These are phyloP conservation scores for Microthlaspi erraticum DNA, from an alignment of 345 rosid species.

Conservation along the genomic window DNA sequence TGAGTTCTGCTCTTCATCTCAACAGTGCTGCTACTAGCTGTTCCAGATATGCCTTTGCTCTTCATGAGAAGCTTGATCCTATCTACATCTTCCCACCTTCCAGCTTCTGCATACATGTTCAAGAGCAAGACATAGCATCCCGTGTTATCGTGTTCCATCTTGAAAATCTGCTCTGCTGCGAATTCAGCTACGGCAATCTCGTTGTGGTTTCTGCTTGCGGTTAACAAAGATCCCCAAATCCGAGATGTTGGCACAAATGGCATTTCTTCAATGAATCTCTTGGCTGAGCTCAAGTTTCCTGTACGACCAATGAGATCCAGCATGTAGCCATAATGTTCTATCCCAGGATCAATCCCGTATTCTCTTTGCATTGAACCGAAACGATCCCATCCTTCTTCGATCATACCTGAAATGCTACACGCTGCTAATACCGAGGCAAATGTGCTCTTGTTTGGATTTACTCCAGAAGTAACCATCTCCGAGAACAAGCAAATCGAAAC, in stretches of 20 bases:
- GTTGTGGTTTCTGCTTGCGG: constrained; percentile 65
- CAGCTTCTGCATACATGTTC: constrained; percentile 79
- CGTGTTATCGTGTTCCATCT: constrained; percentile 64
- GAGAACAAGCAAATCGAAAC: constrained; percentile 54
- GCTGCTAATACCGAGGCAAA: constrained; percentile 69
- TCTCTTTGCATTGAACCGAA: constrained; percentile 64
- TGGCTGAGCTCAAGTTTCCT: constrained; percentile 58
- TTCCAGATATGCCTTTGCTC: constrained; percentile 58
- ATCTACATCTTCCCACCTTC: constrained; percentile 69
- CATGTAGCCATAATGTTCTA: constrained; percentile 79
- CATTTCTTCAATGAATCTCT: constrained; percentile 61
- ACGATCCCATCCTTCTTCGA: constrained; percentile 73
- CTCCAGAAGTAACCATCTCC: constrained; percentile 54
- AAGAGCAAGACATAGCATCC: constrained; percentile 76
- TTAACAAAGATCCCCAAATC: constrained; percentile 81
- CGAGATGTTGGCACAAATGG: constrained; percentile 64
- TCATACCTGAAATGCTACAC: constrained; percentile 75
- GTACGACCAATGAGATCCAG: constrained; percentile 77
- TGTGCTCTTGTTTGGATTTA: constrained; percentile 68
- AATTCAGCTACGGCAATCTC: constrained; percentile 63
- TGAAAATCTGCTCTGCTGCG: constrained; percentile 56
- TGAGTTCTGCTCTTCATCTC: constrained; percentile 49
- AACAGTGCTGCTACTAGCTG: constrained; percentile 48
- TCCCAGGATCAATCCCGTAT: constrained; percentile 67
- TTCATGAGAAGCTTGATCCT: constrained; percentile 60